Percentiles rank a stretch among this genome's conserved stretches.
phyloP scores from a whole-genome alignment of 192 early-diverging fungal genomes.

The Chytriomyces hyalinus region DNA sequence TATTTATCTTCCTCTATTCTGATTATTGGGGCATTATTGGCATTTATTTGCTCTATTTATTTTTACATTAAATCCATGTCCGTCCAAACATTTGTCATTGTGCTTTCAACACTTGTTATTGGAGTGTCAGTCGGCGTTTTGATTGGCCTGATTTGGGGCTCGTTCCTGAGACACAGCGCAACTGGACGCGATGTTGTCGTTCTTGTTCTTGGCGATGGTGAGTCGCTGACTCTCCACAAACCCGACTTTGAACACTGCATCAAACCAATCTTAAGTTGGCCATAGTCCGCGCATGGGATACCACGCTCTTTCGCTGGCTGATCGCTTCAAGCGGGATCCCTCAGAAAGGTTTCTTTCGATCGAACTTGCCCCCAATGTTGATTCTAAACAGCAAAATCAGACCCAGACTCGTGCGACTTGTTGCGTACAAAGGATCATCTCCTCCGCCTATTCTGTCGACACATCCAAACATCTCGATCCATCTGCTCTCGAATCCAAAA shows the following conservation, averaged over 20 bases:
- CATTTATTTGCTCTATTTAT: too few relatives aligned
- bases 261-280: constrained; percentile 17
- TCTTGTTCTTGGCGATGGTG: constrained; percentile 21
- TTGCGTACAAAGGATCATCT: constrained; percentile 78
- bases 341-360: not conserved
- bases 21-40: too few relatives aligned
- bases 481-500: constrained; percentile 27
- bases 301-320: constrained; percentile 80
- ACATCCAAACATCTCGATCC: constrained; percentile 31
- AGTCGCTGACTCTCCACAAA: too few relatives aligned
- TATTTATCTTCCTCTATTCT: too few relatives aligned
- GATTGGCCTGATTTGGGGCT: too few relatives aligned
- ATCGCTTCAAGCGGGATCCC: not conserved
- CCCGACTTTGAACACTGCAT: too few relatives aligned
- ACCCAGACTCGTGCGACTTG: constrained; percentile 76
- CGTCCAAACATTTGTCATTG: too few relatives aligned
- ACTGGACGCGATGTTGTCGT: not conserved
- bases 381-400: constrained; percentile 24
- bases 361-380: not conserved
- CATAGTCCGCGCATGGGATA: constrained; percentile 84
- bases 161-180: not conserved
- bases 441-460: not conserved
- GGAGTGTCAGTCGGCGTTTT: too few relatives aligned
- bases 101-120: too few relatives aligned
- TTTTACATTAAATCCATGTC: too few relatives aligned